Evolutionary conservation across 106 monocot genomes (phyloP).

Genomic region (Dendrobium nobile): DNA sequence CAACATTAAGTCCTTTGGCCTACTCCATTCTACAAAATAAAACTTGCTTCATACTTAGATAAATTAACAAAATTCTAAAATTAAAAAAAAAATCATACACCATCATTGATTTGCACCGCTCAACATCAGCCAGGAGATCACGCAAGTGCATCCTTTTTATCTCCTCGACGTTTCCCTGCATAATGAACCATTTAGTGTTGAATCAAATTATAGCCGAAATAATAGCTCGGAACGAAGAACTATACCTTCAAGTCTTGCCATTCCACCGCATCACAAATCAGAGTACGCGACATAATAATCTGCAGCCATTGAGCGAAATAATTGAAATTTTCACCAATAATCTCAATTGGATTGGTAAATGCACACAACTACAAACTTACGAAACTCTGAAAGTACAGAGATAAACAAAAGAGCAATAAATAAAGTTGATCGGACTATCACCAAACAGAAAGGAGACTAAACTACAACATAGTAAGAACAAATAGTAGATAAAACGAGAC

Average conservation of each 20-base stretch:
- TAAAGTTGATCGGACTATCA: background rate
- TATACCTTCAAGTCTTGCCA: conserved; percentile 85
- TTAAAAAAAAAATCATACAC: conserved; percentile 37
- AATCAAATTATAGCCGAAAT: background rate
- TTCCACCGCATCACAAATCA: conserved; percentile 66
- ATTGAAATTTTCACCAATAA: background rate
- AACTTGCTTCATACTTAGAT: background rate
- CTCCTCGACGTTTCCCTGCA: conserved; percentile 62
- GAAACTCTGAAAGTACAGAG: background rate
- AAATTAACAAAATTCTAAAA: background rate
- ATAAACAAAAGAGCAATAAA: background rate
- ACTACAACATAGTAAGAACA: background rate
- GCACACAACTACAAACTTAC: background rate
- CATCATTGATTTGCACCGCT: conserved; percentile 90
- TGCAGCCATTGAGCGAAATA: conserved; percentile 7
- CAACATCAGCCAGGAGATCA: conserved; percentile 62
- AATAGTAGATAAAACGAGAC: background rate
- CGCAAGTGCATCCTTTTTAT: conserved; percentile 73
- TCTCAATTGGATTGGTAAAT: background rate
- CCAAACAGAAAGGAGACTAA: too few species aligned
- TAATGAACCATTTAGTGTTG: background rate
- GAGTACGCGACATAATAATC: conserved; percentile 44
- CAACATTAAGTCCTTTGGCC: background rate
- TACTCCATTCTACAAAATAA: background rate
- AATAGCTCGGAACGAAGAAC: conserved; percentile 1